Base-by-base conservation (phyloP, 495 filamentous ascomycete genomes). In the Gamarada debralockiae region DNA sequence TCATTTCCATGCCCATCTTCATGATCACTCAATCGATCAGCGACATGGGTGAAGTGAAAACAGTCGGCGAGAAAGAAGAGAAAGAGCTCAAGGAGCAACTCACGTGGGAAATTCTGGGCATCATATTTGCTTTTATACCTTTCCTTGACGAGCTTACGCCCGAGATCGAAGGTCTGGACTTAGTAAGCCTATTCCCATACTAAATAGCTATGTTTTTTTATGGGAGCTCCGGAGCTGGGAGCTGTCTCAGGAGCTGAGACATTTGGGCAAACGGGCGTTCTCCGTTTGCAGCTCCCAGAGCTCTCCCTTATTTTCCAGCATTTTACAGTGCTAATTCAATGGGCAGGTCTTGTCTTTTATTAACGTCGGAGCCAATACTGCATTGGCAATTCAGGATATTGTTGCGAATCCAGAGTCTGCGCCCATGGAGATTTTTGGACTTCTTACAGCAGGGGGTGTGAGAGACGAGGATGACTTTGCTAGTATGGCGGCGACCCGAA, bases 1-100 rank as follows among this genome's bases (percentile, higher is more conserved):
- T 29, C 4, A 20, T 56, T 41, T 49, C 53, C 6, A 53, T 58
- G 54, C 61, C 55, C 1, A 53, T 64, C 2, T 61, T 64, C 48
- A 46, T 64, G 37, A 52, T 61, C 20, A 12, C 13, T 25, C 52
- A 63, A 37, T 57, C 60, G 2, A 40, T 63, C 2, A 33, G 50
- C 2, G 45, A 44, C 5, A 64, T 64, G 61, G 22, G 8, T 13
- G n/a, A 14, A 17, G 61, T 58, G 3, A 64, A 64, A 50, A 17
- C 31, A 13, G 43, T 64, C 25, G 61, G 47, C 3, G 29, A 61
- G 38, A 37, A 58, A 22, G 48, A 58, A 31, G 39, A 49, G 52
- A 48, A 56, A 36, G 20, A 48, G 9, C 29, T 37, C n/a, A 46
- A 58, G 34, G 50, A 52, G 22, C 49, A 57, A 4, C 55, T 64